Evolutionary conservation across 768 basidiomycete species (phyloP).

Genomic region (Russula virescens): DNA sequence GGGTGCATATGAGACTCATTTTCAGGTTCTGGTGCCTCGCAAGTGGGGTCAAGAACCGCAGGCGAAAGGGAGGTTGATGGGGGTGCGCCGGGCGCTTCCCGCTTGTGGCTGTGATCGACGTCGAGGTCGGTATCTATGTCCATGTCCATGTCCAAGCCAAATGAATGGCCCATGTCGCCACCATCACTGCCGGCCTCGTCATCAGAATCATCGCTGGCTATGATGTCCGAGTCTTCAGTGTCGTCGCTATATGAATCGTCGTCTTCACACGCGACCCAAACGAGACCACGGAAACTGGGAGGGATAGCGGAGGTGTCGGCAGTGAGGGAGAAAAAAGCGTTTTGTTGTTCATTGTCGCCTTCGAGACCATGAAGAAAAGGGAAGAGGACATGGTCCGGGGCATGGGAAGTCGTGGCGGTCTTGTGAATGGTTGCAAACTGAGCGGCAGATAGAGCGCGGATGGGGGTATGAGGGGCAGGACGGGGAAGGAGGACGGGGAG

Average conservation of each 20-base stretch:
- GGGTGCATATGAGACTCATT: slow-evolving; percentile 47
- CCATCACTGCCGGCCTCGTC: slow-evolving; percentile 23
- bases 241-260: slow-evolving; percentile 37
- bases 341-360: slow-evolving; percentile 72
- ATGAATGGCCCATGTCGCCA: slow-evolving; percentile 28
- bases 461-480: slow-evolving; percentile 36
- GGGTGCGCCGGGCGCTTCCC: background rate
- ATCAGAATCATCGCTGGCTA: slow-evolving; percentile 30
- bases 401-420: slow-evolving; percentile 59
- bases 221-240: slow-evolving; percentile 28
- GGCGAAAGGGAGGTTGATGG: slow-evolving; percentile 16
- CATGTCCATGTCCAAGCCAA: slow-evolving; percentile 30
- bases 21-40: slow-evolving; percentile 22
- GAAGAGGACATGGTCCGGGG: slow-evolving; percentile 77
- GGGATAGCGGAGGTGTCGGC: slow-evolving; percentile 33
- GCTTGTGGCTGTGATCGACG: slow-evolving; percentile 13
- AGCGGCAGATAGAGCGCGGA: slow-evolving; percentile 37
- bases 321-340: slow-evolving; percentile 62
- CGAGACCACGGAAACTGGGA: slow-evolving; percentile 49
- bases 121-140: slow-evolving; percentile 31
- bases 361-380: slow-evolving; percentile 88
- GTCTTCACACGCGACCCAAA: slow-evolving; percentile 80
- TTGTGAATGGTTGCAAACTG: slow-evolving; percentile 60
- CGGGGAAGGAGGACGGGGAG: slow-evolving; percentile 33
- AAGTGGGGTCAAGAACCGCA: slow-evolving; percentile 4